Conservation (phyloP, 164 flowering plant species). For the Aristolochia contorta region DNA sequence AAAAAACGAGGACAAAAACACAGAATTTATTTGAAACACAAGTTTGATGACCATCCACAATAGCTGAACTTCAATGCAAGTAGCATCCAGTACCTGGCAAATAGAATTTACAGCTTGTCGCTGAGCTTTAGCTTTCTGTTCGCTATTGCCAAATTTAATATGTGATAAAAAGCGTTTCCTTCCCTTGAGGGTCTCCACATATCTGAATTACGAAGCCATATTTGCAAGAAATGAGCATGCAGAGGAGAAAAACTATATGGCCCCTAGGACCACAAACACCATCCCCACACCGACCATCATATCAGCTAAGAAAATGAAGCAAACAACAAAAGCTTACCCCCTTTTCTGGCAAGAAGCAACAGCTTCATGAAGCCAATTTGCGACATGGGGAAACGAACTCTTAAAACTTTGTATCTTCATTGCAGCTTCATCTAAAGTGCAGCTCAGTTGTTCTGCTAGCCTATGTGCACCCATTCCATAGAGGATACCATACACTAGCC, state of each 20-base stretch:
- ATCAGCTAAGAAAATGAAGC: neutral
- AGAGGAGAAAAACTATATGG: too few relatives aligned
- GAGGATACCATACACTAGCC: constrained; percentile 89
- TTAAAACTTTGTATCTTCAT: constrained; percentile 76
- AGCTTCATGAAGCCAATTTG: constrained; percentile 81
- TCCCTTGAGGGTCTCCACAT: constrained; percentile 73
- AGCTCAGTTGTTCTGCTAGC: constrained; percentile 76
- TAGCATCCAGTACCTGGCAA: constrained; percentile 58
- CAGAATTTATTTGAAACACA: too few relatives aligned
- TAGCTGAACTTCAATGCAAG: too few relatives aligned
- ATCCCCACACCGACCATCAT: neutral
- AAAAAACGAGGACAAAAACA: too few relatives aligned
- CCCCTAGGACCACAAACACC: too few relatives aligned
- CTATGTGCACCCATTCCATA: constrained; percentile 94
- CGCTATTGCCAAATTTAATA: constrained; percentile 63
- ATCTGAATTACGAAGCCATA: constrained; percentile 26
- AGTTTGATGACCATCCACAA: too few relatives aligned
- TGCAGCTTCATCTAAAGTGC: constrained; percentile 72
- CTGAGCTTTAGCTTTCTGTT: constrained; percentile 93
- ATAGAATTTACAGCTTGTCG: constrained; percentile 98
- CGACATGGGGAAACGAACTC: constrained; percentile 78
- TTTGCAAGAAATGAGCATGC: neutral
- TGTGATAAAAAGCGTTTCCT: constrained; percentile 83
- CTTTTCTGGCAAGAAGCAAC: constrained; percentile 63
- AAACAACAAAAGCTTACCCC: constrained; percentile 43